Evolutionary conservation across 2,329 filamentous ascomycete genomes (phyloP).

Genomic region (Botrytis tulipae): DNA sequence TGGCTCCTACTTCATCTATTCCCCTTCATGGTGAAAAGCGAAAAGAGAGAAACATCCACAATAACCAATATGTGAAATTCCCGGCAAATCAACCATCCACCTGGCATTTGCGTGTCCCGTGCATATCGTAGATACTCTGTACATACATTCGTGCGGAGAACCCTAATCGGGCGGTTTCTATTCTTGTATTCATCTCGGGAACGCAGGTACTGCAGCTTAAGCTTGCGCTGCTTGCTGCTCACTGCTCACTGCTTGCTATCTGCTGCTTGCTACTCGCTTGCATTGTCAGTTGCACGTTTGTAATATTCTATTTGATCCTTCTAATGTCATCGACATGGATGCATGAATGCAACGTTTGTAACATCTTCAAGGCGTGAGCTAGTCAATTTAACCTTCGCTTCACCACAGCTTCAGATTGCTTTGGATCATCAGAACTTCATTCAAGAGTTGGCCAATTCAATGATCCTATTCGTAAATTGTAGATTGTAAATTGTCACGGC

Average conservation of each 20-base stretch:
- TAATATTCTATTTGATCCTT: constrained; percentile 15
- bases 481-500: not conserved
- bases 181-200: constrained; percentile 9
- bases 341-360: not conserved
- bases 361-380: not conserved
- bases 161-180: constrained; percentile 9
- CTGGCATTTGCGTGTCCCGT: not conserved
- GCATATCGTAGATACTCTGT: not conserved
- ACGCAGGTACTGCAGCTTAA: constrained; percentile 17
- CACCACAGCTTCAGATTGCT: not conserved
- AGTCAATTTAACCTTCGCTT: not conserved
- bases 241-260: not conserved
- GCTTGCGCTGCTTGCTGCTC: constrained; percentile 9
- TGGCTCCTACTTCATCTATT: not conserved
- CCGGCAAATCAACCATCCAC: not conserved
- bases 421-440: not conserved
- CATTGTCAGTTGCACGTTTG: constrained; percentile 7
- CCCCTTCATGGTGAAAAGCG: not conserved
- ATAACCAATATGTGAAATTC: not conserved
- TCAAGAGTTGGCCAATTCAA: not conserved
- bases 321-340: not conserved
- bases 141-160: constrained; percentile 15
- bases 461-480: not conserved
- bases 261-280: not conserved
- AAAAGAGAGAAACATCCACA: not conserved